Base-by-base conservation (phyloP, 2,329 filamentous ascomycete species). In the Fusarium sterilihyphosum region DNA sequence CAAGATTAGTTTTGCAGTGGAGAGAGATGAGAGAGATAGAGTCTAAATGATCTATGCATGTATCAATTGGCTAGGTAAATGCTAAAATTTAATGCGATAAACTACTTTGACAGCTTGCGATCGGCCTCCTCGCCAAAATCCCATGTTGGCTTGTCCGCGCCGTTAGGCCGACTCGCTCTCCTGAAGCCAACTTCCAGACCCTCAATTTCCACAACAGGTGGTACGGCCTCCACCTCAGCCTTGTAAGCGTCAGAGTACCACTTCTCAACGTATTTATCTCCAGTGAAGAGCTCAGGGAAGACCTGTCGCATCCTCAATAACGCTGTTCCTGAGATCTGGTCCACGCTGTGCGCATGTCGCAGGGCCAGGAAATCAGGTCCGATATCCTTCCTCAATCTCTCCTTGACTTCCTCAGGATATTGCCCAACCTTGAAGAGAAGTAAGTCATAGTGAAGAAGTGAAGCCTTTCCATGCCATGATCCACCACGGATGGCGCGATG, bases 371-470 rank as follows among this genome's bases (percentile, higher is more conserved):
- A 92, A 3, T 88, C 86, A 0, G 82, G 79, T 2, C 87, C 86
- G 67, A 86, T 86, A 40, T 85, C 81, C 43, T 81, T 81, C 26
- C 87, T 85, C 26, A 93, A 80, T 58, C 84, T 74, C 17, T 85
- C 81, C 81, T 92, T 88, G 5, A 92, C 85, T 0, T 84, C 80
- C 0, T 84, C 82, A 0, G 88, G 83, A 69, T 92, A 89, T 44
- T 88, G 80, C 2, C 91, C 91, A 1, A 90, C 85, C 24, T 87
- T 85, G 76, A 93, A 88, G 29, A 93, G 85, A 6, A 92, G 86
- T 3, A 93, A 85, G 71, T 94, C 91, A 78, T 93, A 93, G 75
- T 93, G 91, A 77, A 91, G 85, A 24, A 93, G 84, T 4, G 90
- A 92, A 0, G 88, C 89, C 60, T 88, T 89, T 54, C 91, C 91